phyloP scores from a whole-genome alignment of 495 filamentous ascomycete genomes.

The Antarctomyces pellizariae region DNA sequence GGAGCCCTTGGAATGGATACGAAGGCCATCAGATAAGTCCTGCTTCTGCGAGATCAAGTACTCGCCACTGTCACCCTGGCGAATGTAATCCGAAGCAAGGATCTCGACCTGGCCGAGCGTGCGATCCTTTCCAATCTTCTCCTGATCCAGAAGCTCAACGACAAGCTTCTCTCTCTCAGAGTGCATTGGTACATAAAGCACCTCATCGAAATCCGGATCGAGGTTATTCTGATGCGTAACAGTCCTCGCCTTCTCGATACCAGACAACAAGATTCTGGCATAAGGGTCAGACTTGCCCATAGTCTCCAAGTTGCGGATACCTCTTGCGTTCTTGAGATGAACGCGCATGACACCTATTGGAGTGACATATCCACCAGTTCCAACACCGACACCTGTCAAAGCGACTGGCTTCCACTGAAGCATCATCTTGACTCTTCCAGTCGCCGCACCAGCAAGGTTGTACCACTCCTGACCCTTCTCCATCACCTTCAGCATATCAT shows the following conservation, averaged over 20 bases:
- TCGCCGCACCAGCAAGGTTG: constrained; percentile 58
- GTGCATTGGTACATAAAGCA: constrained; percentile 85
- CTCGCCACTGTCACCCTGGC: constrained; percentile 53
- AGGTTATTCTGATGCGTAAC: constrained; percentile 94
- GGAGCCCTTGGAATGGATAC: constrained; percentile 36
- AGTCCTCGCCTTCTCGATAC: constrained; percentile 69
- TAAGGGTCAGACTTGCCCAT: constrained; percentile 97
- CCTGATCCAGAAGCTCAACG: constrained; percentile 91
- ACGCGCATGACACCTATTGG: constrained; percentile 87
- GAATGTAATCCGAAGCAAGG: constrained; percentile 52
- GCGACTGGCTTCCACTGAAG: constrained; percentile 90
- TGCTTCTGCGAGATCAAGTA: constrained; percentile 47
- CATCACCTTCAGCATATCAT: constrained; percentile 80
- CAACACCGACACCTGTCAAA: constrained; percentile 43
- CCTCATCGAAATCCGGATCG: constrained; percentile 87
- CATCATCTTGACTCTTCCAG: constrained; percentile 67
- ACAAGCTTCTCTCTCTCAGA: constrained; percentile 59
- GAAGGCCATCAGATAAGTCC: constrained; percentile 30
- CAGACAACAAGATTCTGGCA: constrained; percentile 65
- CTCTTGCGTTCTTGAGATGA: constrained; percentile 63
- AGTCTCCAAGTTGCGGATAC: constrained; percentile 79
- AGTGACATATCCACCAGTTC: constrained; percentile 72
- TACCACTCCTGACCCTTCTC: constrained; percentile 92
- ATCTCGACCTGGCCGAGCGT: constrained; percentile 61
- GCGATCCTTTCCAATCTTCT: constrained; percentile 70